Evolutionary conservation across 352 stramenopile genomes (phyloP).

Genomic region (Pythium rishiriense): DNA sequence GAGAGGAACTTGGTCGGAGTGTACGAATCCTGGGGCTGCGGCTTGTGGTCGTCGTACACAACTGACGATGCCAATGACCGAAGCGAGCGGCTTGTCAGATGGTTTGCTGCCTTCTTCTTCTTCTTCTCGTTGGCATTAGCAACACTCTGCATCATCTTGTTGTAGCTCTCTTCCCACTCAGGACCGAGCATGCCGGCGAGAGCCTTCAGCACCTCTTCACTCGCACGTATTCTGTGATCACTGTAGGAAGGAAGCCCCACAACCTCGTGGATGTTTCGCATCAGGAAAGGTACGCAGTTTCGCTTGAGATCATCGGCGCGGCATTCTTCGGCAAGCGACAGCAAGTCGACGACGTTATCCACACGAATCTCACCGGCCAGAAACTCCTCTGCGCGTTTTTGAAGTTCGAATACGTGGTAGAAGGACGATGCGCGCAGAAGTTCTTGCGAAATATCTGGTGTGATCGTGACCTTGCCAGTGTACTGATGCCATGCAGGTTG

Average conservation of each 20-base stretch:
- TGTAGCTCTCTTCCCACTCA: constrained; percentile 79
- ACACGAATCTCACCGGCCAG: constrained; percentile 77
- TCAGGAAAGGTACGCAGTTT: constrained; percentile 84
- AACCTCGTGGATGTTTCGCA: constrained; percentile 86
- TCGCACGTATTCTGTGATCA: constrained; percentile 77
- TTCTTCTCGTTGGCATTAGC: constrained; percentile 35
- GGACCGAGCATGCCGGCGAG: constrained; percentile 74
- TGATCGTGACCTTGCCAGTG: constrained; percentile 86
- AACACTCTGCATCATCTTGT: constrained; percentile 56
- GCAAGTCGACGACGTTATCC: constrained; percentile 78
- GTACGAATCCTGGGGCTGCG: constrained; percentile 22
- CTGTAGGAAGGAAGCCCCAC: constrained; percentile 73
- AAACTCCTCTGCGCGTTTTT: constrained; percentile 84
- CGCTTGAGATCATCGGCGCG: constrained; percentile 80
- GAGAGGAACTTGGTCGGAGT: constrained; percentile 50
- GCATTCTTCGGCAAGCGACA: constrained; percentile 78
- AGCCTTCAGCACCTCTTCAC: constrained; percentile 82
- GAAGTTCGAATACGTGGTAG: constrained; percentile 84
- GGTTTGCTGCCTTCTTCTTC: constrained; percentile 18
- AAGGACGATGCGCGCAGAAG: constrained; percentile 74
- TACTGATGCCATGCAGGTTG: constrained; percentile 44
- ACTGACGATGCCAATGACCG: constrained; percentile 14
- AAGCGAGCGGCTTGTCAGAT: constrained; percentile 12
- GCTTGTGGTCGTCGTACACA: constrained; percentile 29
- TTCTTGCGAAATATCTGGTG: constrained; percentile 76